Evolutionary conservation across 805 yeast species (phyloP).

Genomic region (Teunomyces kruisii): DNA sequence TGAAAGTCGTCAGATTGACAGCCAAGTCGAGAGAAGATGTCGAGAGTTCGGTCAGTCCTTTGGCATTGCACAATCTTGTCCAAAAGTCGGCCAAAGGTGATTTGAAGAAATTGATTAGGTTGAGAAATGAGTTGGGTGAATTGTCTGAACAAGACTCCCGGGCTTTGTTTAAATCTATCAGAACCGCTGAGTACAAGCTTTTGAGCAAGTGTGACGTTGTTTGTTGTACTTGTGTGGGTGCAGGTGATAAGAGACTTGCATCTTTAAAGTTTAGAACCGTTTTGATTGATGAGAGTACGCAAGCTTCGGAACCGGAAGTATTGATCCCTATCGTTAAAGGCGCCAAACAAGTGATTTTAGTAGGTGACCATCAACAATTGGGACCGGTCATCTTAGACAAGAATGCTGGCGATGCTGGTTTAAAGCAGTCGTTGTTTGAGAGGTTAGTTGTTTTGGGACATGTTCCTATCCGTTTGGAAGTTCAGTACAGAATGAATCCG

Average conservation of each 20-base stretch:
- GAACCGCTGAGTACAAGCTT: slow-evolving; percentile 48
- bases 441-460: slow-evolving; percentile 80
- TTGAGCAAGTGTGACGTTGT: slow-evolving; percentile 69
- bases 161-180: slow-evolving; percentile 40
- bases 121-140: slow-evolving; percentile 70
- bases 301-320: slow-evolving; percentile 90
- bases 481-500: slow-evolving; percentile 96
- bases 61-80: slow-evolving; percentile 58
- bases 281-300: slow-evolving; percentile 89
- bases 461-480: slow-evolving; percentile 80
- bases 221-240: slow-evolving; percentile 91
- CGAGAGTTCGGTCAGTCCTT: slow-evolving; percentile 58
- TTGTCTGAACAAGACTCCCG: slow-evolving; percentile 54
- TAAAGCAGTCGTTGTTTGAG: slow-evolving; percentile 84
- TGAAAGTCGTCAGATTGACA: slow-evolving; percentile 73
- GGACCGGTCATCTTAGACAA: slow-evolving; percentile 87
- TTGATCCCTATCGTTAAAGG: slow-evolving; percentile 88
- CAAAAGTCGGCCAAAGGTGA: slow-evolving; percentile 49
- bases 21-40: slow-evolving; percentile 82
- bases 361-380: slow-evolving; percentile 94
- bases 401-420: slow-evolving; percentile 82
- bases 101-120: slow-evolving; percentile 55
- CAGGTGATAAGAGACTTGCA: slow-evolving; percentile 70
- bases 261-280: slow-evolving; percentile 67
- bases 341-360: slow-evolving; percentile 83